phyloP scores from a whole-genome alignment of 2,329 filamentous ascomycete genomes.

The Arachnomyces sp. region DNA sequence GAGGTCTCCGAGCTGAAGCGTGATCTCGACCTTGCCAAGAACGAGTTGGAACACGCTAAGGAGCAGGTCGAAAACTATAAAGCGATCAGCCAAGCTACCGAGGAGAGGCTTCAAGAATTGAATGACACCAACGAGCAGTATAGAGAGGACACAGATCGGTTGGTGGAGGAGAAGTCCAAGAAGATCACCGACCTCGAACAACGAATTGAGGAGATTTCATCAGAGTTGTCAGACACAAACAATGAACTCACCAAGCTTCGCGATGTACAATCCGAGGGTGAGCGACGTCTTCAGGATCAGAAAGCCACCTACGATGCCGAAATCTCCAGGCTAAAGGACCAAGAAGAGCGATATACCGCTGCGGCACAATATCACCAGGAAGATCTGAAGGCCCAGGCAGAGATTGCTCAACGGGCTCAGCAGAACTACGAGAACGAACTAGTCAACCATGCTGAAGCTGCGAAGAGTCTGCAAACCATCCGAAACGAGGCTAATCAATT shows the following conservation, averaged over 20 bases:
- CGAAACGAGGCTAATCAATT: constrained; percentile 74
- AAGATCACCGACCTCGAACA: constrained; percentile 75
- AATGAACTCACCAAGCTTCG: constrained; percentile 71
- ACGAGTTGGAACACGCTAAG: constrained; percentile 73
- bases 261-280: constrained; percentile 68
- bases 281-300: constrained; percentile 67
- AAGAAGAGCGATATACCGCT: constrained; percentile 69
- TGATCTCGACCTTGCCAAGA: constrained; percentile 70
- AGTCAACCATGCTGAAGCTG: constrained; percentile 91
- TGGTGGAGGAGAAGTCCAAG: constrained; percentile 67
- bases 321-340: constrained; percentile 67
- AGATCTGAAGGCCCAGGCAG: constrained; percentile 84
- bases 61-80: constrained; percentile 81
- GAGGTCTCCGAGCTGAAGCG: constrained; percentile 82
- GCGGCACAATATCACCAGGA: constrained; percentile 80
- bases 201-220: constrained; percentile 71
- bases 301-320: constrained; percentile 71
- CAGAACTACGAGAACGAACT: constrained; percentile 93
- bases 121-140: constrained; percentile 77
- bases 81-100: constrained; percentile 73
- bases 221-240: constrained; percentile 74
- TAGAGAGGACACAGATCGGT: constrained; percentile 71
- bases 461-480: constrained; percentile 69
- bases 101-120: constrained; percentile 76
- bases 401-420: constrained; percentile 87